Conservation (phyloP, 495 filamentous ascomycete species). For the Podospora anserina region DNA sequence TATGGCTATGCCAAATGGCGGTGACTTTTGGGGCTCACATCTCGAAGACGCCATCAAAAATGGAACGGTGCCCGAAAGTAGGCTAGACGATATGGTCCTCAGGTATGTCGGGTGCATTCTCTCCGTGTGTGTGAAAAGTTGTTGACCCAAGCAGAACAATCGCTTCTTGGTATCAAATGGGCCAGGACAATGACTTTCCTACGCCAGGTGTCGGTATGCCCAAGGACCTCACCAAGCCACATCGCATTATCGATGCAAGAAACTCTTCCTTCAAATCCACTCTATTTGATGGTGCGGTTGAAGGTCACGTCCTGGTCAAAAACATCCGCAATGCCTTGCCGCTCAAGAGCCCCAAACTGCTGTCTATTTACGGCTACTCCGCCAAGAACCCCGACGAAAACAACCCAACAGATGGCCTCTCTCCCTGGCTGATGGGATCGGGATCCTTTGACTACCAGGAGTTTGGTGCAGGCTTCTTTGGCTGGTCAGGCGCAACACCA, state of each 20-base stretch:
- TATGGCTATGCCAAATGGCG: constrained; percentile 58
- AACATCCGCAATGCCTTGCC: constrained; percentile 56
- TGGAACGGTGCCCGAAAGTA: constrained; percentile 46
- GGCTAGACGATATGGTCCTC: constrained; percentile 53
- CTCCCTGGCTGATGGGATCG: constrained; percentile 43
- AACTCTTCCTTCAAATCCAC: constrained; percentile 41
- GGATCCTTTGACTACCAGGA: constrained; percentile 31
- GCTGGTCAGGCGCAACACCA: constrained; percentile 2
- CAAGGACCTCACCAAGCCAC: constrained; percentile 50
- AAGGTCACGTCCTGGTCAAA: constrained; percentile 62
- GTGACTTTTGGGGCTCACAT: constrained; percentile 37
- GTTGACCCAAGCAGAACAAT: constrained; percentile 47
- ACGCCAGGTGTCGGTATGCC: constrained; percentile 44
- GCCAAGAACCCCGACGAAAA: constrained; percentile 45
- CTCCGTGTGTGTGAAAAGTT: neutral
- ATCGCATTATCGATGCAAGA: constrained; percentile 50
- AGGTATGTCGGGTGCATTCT: constrained; percentile 28
- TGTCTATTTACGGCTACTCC: constrained; percentile 54
- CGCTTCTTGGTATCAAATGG: constrained; percentile 55
- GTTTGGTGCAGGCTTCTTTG: constrained; percentile 22
- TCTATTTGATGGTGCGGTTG: constrained; percentile 46
- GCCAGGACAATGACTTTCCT: constrained; percentile 54
- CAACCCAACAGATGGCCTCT: constrained; percentile 29
- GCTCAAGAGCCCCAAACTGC: constrained; percentile 46
- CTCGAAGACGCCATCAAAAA: constrained; percentile 46